These are phyloP conservation scores for Fragaria iinumae DNA, from an alignment of 306 rosid genomes.

Conservation along the genomic window DNA sequence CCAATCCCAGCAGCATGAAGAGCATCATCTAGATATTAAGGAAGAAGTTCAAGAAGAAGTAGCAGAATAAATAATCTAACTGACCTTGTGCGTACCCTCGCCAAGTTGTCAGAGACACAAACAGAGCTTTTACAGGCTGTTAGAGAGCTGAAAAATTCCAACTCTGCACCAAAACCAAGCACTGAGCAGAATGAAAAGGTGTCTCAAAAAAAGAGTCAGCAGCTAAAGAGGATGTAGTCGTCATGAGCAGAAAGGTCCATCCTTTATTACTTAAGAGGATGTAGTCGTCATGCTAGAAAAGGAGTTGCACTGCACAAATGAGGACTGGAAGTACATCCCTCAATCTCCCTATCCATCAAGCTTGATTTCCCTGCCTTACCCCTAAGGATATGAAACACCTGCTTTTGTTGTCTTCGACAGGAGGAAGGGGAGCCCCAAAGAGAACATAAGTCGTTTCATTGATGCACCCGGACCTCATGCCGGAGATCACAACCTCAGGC, in stretches of 20 bases:
- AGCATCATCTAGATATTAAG: too few relatives aligned
- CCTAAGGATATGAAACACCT: not conserved
- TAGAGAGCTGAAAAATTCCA: not conserved
- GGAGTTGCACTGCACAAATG: not conserved
- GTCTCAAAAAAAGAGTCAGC: not conserved
- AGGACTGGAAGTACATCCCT: not conserved
- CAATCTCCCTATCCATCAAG: not conserved
- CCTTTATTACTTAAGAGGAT: not conserved
- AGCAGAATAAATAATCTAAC: too few relatives aligned
- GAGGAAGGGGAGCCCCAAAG: not conserved
- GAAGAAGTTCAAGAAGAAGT: too few relatives aligned
- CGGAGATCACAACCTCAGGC: not conserved
- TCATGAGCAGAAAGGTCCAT: not conserved
- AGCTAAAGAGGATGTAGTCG: not conserved
- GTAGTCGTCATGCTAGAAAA: not conserved
- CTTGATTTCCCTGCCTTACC: accelerated
- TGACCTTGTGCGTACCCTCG: not conserved
- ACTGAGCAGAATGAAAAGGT: too few relatives aligned
- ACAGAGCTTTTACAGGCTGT: not conserved
- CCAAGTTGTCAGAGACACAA: not conserved
- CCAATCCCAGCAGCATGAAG: too few relatives aligned
- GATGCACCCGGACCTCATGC: not conserved
- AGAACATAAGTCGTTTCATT: not conserved
- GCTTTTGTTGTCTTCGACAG: not conserved
- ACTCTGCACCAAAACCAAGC: not conserved